A percentile compares a stretch with the other conserved stretches of the same genome.
Conservation (phyloP, 495 filamentous ascomycete genomes). For the Pyrenula massariospora region DNA sequence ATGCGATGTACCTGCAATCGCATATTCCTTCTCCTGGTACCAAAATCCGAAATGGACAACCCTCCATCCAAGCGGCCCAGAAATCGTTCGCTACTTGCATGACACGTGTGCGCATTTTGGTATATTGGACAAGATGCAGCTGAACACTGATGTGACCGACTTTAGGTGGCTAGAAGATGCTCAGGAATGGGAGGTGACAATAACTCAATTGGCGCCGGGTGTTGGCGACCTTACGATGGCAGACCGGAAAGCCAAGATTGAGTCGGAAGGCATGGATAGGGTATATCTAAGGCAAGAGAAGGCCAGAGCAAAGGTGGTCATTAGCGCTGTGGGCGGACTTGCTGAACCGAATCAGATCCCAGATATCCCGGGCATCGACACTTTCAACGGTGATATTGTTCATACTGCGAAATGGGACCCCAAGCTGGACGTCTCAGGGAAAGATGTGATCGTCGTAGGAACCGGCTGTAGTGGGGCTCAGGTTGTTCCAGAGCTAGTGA, state of each 20-base stretch:
- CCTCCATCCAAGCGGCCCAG: constrained; percentile 38
- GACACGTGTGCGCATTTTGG: constrained; percentile 44
- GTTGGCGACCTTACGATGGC: constrained; percentile 34
- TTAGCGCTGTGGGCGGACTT: constrained; percentile 42
- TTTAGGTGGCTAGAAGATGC: constrained; percentile 33
- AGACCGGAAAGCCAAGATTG: constrained; percentile 17
- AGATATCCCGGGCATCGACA: constrained; percentile 39
- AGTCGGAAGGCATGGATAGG: constrained; percentile 20
- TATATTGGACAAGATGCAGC: constrained; percentile 47
- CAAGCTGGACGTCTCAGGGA: constrained; percentile 29
- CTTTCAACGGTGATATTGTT: constrained; percentile 41
- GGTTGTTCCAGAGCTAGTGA: constrained; percentile 24
- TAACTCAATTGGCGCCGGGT: constrained; percentile 33
- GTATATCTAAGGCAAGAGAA: constrained; percentile 30
- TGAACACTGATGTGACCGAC: constrained; percentile 40
- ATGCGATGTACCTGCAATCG: constrained; percentile 41
- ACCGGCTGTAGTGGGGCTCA: constrained; percentile 48
- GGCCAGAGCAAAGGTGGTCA: constrained; percentile 42
- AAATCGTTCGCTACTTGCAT: constrained; percentile 49
- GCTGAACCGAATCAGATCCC: constrained; percentile 40
- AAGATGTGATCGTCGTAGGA: constrained; percentile 47
- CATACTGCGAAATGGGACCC: constrained; percentile 49
- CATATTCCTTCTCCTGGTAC: constrained; percentile 55
- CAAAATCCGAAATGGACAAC: constrained; percentile 46
- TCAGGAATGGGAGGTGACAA: constrained; percentile 45